phyloP scores from a whole-genome alignment of 2,329 filamentous ascomycete species.

The Karstenula rhodostoma region DNA sequence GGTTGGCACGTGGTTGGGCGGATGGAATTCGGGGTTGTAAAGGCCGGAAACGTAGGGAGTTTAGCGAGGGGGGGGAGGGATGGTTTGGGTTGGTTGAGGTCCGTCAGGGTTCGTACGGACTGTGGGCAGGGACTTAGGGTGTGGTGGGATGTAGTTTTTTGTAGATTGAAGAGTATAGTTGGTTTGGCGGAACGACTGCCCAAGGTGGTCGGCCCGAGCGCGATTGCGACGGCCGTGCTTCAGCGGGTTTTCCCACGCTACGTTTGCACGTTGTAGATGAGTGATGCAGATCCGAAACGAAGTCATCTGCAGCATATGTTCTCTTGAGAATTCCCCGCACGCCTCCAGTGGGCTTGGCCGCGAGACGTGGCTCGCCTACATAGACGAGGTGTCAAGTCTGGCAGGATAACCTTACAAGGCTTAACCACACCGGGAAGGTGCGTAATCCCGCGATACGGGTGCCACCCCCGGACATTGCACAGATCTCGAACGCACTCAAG shows the following conservation, averaged over 20 bases:
- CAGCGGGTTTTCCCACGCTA: background rate
- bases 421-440: background rate
- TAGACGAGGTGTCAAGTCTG: background rate
- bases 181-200: background rate
- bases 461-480: background rate
- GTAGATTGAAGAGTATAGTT: background rate
- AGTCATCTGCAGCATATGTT: background rate
- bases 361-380: background rate
- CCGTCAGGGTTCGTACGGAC: no score
- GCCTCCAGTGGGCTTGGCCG: background rate
- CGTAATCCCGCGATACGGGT: conserved; percentile 1
- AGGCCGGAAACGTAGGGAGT: no score
- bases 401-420: background rate
- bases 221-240: background rate
- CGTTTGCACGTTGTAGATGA: background rate
- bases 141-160: background rate
- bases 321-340: background rate
- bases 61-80: background rate
- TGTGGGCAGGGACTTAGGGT: background rate
- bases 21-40: conserved; percentile 8
- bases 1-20: background rate
- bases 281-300: background rate
- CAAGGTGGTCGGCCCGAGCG: background rate
- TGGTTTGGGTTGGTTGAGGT: no score
- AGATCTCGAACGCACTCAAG: background rate